phyloP scores from a whole-genome alignment of 768 basidiomycete genomes.

The Lactifluus echinatus region DNA sequence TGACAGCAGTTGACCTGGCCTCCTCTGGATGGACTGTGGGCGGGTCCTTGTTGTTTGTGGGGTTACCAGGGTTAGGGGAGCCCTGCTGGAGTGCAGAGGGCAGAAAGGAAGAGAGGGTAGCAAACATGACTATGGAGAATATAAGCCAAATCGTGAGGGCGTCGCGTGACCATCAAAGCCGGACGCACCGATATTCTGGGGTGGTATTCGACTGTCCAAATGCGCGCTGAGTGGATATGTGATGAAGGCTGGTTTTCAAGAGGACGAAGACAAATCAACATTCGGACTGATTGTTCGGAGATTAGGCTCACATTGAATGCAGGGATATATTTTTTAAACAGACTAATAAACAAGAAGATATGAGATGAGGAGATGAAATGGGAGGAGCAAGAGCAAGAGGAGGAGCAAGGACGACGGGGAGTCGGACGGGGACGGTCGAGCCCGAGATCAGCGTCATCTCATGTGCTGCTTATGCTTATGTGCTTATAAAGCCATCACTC shows the following conservation, averaged over 20 bases:
- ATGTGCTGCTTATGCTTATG: too few species aligned
- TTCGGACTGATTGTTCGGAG: neutral
- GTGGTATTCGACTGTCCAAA: neutral
- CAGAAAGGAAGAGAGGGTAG: constrained; percentile 15
- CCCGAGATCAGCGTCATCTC: too few species aligned
- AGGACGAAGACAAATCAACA: neutral
- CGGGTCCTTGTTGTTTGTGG: neutral
- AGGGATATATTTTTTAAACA: neutral
- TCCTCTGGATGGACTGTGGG: neutral
- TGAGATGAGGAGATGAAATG: neutral
- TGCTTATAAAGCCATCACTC: too few species aligned
- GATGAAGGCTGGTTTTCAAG: constrained; percentile 1
- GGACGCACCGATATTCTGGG: neutral
- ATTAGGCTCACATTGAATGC: neutral
- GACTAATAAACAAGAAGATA: neutral
- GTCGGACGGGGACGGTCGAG: too few species aligned
- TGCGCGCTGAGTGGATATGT: neutral
- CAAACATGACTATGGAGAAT: constrained; percentile 11
- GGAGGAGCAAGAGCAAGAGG: neutral
- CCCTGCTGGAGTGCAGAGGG: constrained; percentile 13
- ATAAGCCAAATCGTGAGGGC: neutral
- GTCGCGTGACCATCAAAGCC: neutral
- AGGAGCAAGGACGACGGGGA: too few species aligned
- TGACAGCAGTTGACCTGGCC: neutral
- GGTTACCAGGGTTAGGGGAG: constrained; percentile 12